phyloP scores from a whole-genome alignment of 352 stramenopile species.

The Globisporangium viniferum region DNA sequence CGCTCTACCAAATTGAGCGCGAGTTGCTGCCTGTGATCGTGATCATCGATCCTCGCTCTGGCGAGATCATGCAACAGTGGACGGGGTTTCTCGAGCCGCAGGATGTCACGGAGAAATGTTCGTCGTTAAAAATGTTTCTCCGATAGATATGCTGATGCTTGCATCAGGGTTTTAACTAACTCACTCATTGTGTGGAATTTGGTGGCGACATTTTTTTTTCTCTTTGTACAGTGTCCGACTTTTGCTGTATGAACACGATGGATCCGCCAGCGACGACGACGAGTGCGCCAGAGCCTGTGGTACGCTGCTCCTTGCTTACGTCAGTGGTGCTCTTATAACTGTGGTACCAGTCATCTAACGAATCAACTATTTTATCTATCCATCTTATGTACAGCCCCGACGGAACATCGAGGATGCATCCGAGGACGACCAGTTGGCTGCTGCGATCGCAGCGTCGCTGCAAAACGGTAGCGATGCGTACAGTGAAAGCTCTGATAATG shows the following conservation, averaged over 20 bases:
- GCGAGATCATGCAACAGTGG: constrained; percentile 65
- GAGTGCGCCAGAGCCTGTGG: not conserved
- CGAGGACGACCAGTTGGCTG: constrained; percentile 76
- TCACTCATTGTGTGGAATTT: too few relatives aligned
- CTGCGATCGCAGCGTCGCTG: constrained; percentile 77
- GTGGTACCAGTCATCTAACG: not conserved
- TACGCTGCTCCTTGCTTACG: not conserved
- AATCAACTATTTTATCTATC: not conserved
- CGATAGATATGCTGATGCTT: not conserved
- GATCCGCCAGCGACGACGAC: constrained; percentile 17
- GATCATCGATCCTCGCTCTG: constrained; percentile 77
- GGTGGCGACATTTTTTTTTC: constrained; percentile 1
- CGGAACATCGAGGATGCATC: constrained; percentile 50
- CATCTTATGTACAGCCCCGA: not conserved
- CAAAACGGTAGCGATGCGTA: constrained; percentile 33
- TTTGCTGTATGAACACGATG: constrained; percentile 51
- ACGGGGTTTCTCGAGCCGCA: constrained; percentile 66
- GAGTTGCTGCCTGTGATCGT: constrained; percentile 63
- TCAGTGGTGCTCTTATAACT: not conserved
- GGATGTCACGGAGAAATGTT: constrained; percentile 74
- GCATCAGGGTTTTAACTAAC: too few relatives aligned
- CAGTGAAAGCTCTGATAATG: constrained; percentile 22
- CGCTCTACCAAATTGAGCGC: constrained; percentile 74
- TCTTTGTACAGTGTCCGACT: constrained; percentile 51
- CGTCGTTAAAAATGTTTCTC: constrained; percentile 7